These are phyloP conservation scores for Aureobasidium melanogenum DNA, from an alignment of 2,329 filamentous ascomycete species.

Conservation along the genomic window DNA sequence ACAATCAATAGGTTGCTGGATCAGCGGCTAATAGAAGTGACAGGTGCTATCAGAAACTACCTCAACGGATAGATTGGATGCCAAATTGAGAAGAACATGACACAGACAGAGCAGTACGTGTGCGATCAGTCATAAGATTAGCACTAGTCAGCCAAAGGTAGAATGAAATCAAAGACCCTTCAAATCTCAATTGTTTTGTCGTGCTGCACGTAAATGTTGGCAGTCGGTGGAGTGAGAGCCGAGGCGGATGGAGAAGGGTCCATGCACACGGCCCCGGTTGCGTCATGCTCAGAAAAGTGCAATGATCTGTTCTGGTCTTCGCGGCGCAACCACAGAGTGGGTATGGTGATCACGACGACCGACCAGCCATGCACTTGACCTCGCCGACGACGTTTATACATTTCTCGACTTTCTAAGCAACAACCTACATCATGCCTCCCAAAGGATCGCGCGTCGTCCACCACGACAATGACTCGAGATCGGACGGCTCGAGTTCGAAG, in stretches of 20 bases:
- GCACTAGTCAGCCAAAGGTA: neutral
- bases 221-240: neutral
- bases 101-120: neutral
- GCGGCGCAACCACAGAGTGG: neutral
- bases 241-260: neutral
- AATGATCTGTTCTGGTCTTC: neutral
- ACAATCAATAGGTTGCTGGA: too few species aligned
- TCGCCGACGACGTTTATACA: neutral
- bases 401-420: neutral
- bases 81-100: neutral
- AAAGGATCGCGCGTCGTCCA: conserved; percentile 11
- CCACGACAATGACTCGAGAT: conserved; percentile 12
- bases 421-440: conserved; percentile 2
- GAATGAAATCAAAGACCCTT: neutral
- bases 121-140: neutral
- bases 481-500: conserved; percentile 11
- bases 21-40: neutral
- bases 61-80: conserved; percentile 21
- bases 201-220: neutral
- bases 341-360: neutral
- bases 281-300: neutral
- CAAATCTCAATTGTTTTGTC: neutral
- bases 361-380: conserved; percentile 3
- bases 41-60: conserved; percentile 27
- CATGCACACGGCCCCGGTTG: neutral